Conservation (phyloP, 805 yeast species). For the Zygosaccharomyces bailii region DNA sequence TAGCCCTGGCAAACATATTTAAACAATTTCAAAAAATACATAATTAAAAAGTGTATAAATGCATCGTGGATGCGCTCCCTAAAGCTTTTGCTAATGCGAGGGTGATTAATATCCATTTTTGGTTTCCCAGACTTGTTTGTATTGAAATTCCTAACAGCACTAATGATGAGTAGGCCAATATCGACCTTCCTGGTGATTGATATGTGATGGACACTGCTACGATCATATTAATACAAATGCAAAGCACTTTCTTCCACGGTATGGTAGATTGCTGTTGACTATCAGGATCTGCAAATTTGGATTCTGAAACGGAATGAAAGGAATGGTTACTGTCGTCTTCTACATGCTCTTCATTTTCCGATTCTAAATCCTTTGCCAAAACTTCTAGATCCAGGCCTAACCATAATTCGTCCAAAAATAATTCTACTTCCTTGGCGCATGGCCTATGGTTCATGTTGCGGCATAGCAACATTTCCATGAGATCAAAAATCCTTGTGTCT, state of each 20-base stretch:
- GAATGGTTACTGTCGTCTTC: constrained; percentile 3
- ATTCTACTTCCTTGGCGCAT: constrained; percentile 40
- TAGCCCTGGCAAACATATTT: no score
- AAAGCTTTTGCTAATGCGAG: not conserved
- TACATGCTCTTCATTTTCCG: constrained; percentile 1
- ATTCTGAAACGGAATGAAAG: not conserved
- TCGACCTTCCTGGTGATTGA: constrained; percentile 5
- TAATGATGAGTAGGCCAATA: constrained; percentile 10
- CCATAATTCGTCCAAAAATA: constrained; percentile 24
- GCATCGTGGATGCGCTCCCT: not conserved
- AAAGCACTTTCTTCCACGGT: constrained; percentile 4
- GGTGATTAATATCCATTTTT: constrained; percentile 10
- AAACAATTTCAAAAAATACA: not conserved
- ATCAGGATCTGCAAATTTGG: not conserved
- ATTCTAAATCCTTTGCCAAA: constrained; percentile 3
- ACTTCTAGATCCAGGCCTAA: constrained; percentile 3
- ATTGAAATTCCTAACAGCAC: constrained; percentile 17
- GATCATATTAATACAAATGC: constrained; percentile 4
- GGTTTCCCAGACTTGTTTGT: constrained; percentile 4
- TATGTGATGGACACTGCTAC: not conserved
- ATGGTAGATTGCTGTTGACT: not conserved
- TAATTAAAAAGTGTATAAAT: constrained; percentile 1
- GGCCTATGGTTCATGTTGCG: constrained; percentile 42
- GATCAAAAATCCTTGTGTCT: constrained; percentile 33
- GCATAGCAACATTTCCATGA: constrained; percentile 42